A percentile compares a stretch with the other conserved stretches of the same genome.
These are phyloP conservation scores for Porosira glacialis DNA, from an alignment of 352 stramenopile species.

Conservation along the genomic window DNA sequence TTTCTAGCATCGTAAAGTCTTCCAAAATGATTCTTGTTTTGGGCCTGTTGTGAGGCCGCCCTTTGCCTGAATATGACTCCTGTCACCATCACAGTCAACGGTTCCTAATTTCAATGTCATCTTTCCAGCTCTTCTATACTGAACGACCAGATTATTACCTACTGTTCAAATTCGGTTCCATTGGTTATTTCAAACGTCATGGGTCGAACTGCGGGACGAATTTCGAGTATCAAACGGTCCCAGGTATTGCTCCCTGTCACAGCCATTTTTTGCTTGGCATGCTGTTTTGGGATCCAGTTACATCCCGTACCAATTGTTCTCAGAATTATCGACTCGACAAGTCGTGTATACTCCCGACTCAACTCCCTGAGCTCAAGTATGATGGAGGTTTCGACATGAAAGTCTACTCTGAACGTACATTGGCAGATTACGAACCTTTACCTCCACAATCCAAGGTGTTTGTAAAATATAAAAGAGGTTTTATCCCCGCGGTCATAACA, in stretches of 20 bases:
- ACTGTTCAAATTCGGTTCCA: constrained; percentile 1
- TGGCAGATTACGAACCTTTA: constrained; percentile 6
- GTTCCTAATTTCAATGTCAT: no score
- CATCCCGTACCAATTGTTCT: constrained; percentile 4
- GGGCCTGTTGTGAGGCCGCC: no score
- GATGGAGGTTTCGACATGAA: constrained; percentile 7
- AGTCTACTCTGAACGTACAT: neutral
- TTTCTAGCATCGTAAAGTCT: no score
- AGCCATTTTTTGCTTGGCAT: constrained; percentile 1
- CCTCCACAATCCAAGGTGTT: no score
- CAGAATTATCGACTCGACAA: constrained; percentile 5
- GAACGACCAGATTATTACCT: neutral
- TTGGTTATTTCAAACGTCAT: constrained; percentile 9
- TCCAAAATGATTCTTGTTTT: no score
- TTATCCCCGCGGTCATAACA: no score
- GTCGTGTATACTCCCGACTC: neutral
- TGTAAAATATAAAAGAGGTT: no score
- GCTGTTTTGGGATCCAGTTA: constrained; percentile 18
- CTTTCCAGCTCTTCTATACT: constrained; percentile 7
- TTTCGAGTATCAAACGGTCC: neutral
- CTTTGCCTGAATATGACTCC: no score
- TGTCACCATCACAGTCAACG: no score
- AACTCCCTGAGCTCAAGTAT: constrained; percentile 10
- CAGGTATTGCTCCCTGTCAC: neutral
- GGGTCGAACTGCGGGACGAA: neutral